These are phyloP conservation scores for Fraxinus angustifolia DNA, from an alignment of 305 asterid genomes.

Conservation along the genomic window DNA sequence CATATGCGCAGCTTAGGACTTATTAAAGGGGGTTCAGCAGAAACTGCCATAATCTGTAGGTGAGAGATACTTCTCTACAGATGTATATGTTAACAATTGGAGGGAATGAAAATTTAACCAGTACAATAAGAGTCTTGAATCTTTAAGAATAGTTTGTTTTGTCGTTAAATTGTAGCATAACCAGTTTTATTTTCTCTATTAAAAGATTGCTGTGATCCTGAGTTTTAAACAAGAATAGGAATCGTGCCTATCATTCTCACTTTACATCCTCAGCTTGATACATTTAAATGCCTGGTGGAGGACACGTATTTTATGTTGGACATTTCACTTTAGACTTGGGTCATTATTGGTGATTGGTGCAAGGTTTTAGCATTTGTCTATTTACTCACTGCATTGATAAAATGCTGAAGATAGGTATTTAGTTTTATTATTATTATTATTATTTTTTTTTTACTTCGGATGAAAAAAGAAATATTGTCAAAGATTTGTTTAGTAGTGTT, in stretches of 20 bases:
- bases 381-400: not conserved
- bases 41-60: conserved; percentile 83
- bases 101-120: not conserved
- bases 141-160: not conserved
- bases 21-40: conserved; percentile 74
- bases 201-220: not conserved
- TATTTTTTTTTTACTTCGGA: not conserved
- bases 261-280: not conserved
- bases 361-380: not conserved
- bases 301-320: not conserved
- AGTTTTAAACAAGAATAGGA: not conserved
- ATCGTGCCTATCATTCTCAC: not conserved
- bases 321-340: not conserved
- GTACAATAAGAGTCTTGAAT: not conserved
- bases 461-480: not conserved
- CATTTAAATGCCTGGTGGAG: not conserved
- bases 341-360: not conserved
- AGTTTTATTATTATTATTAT: not conserved
- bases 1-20: conserved; percentile 67
- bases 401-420: not conserved
- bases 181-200: not conserved
- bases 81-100: not conserved
- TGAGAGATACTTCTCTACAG: conserved; percentile 23
- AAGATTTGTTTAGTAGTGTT: not conserved
- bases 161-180: not conserved